Base-by-base conservation (phyloP, 78 protist genomes). In the Dictyostelium brefeldianum region DNA sequence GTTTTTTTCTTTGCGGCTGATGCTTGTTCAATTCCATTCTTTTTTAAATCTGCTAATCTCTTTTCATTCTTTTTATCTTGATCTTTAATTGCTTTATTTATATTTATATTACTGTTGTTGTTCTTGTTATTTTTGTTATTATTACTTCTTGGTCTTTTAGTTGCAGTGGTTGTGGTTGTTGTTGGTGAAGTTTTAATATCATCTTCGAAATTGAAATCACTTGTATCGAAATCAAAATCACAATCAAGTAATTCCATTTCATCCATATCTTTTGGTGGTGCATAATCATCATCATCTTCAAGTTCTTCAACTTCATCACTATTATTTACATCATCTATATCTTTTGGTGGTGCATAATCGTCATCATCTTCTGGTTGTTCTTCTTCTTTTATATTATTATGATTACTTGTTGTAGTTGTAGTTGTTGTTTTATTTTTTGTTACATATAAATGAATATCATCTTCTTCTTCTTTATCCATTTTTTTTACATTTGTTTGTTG, bases 161-260 rank as follows among this genome's bases (percentile, higher is more conserved):
- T 48, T 18, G 56, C 11, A 10, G 47, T 77, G 14, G 62, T 51
- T 4, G 43, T 36, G 2, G 43, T 36, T 36, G 43, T 36, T 36
- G 1, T 36, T 36, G 43, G 43, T 36, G 43, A 36, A 36, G 43
- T 1, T 36, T 36, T 36, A 36, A 36, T 36, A 36, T 10, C 43
- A 9, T 77, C 51, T 50, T 27, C 43, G 14, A 41, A 51, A 51
- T 25, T 50, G 59, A 77, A 51, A 50, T 77, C 82, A 53, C 51
- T n/a, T 50, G 50, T 47, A 29, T 77, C 82, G 15, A 77, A 77
- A 25, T 77, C 82, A 51, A 51, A 77, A 4, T 77, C 82, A 74
- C 46, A 70, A 10, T 73, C 79, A 5, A 31, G 17, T n/a, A 46
- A 43, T 1, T 36, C 14, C n/a, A n/a, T n/a, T 11, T 51, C 18